Percentiles rank a stretch among this genome's conserved stretches.
These are phyloP conservation scores for Coix lacrymajobi DNA, from an alignment of 176 grass and related monocot genomes.

Conservation along the genomic window DNA sequence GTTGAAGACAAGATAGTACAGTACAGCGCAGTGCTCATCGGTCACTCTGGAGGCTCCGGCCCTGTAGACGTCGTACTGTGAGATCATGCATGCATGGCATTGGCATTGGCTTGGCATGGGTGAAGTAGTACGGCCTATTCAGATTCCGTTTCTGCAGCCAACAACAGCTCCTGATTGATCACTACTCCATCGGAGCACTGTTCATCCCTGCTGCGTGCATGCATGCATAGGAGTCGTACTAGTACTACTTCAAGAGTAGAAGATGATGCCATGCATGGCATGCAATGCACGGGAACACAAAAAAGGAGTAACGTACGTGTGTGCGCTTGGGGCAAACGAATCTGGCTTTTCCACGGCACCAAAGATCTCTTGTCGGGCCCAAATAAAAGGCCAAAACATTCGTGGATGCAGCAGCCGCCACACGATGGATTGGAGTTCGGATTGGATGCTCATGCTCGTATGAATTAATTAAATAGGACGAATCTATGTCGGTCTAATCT, in stretches of 20 bases:
- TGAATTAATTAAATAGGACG: neutral
- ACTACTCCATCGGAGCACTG: too few relatives aligned
- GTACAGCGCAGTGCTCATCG: neutral
- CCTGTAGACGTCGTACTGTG: too few relatives aligned
- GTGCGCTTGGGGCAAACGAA: neutral
- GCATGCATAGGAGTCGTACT: too few relatives aligned
- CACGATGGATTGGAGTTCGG: neutral
- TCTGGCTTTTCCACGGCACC: neutral
- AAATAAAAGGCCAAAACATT: neutral
- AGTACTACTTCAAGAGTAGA: too few relatives aligned
- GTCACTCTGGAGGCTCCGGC: neutral
- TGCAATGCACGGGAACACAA: neutral
- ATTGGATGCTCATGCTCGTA: neutral
- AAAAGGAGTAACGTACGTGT: neutral
- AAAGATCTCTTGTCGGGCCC: constrained; percentile 12
- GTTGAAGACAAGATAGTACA: neutral
- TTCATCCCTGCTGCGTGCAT: too few relatives aligned
- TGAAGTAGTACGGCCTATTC: too few relatives aligned
- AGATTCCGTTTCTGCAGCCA: too few relatives aligned
- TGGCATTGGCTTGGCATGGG: too few relatives aligned
- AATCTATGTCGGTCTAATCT: neutral
- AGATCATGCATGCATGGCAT: neutral
- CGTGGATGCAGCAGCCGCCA: constrained; percentile 16
- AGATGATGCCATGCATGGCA: too few relatives aligned
- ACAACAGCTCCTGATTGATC: too few relatives aligned